phyloP scores from a whole-genome alignment of 2,329 filamentous ascomycete genomes.

The Pseudocercospora cruenta region DNA sequence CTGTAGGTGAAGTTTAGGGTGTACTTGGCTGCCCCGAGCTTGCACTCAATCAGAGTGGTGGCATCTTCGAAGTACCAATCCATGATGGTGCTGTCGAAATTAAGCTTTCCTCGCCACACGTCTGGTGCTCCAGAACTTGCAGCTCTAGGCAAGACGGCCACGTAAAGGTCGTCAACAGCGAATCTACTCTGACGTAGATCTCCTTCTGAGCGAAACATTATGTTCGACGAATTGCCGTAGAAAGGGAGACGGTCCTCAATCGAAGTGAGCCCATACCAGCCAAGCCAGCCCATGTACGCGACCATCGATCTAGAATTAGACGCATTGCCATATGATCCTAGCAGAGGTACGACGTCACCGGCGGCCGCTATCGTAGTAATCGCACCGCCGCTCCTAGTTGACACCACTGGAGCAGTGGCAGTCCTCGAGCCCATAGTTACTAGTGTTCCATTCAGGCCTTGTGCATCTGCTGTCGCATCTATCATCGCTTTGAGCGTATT shows the following conservation, averaged over 20 bases:
- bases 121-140: neutral
- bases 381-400: neutral
- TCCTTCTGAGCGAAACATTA: neutral
- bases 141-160: slow-evolving; percentile 6
- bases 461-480: neutral
- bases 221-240: neutral
- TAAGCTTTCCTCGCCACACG: neutral
- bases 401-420: neutral
- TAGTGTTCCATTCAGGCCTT: neutral
- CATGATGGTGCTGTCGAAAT: neutral
- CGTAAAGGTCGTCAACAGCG: slow-evolving; percentile 3
- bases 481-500: slow-evolving; percentile 4
- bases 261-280: neutral
- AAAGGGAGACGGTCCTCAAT: neutral
- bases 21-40: neutral
- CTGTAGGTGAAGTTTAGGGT: slow-evolving; percentile 11
- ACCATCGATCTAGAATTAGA: neutral
- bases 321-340: neutral
- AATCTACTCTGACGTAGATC: neutral
- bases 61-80: slow-evolving; percentile 18
- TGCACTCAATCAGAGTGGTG: slow-evolving; percentile 16
- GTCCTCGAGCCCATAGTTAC: neutral
- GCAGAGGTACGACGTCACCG: neutral
- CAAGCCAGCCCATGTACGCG: neutral
- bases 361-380: neutral